Conservation (phyloP, 176 grass and related monocot genomes). For the Zoysia pacifica region DNA sequence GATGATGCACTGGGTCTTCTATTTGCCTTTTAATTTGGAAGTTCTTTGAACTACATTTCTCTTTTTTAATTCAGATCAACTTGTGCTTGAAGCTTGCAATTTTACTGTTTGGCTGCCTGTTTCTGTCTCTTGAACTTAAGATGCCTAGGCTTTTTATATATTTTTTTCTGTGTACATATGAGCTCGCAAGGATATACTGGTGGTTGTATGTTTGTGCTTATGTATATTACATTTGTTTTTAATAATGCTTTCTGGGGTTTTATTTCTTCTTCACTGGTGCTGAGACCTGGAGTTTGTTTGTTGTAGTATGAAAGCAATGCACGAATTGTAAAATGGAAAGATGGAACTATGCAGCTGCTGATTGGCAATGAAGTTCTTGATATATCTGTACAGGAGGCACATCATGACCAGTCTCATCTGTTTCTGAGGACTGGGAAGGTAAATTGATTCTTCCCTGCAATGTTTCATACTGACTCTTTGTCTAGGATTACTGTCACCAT, state of each 20-base stretch:
- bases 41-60: background rate
- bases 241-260: slow-evolving; percentile 14
- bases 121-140: background rate
- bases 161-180: slow-evolving; percentile 11
- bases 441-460: slow-evolving; percentile 16
- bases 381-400: slow-evolving; percentile 86
- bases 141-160: background rate
- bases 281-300: slow-evolving; percentile 39
- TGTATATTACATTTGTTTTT: slow-evolving; percentile 20
- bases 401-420: slow-evolving; percentile 90
- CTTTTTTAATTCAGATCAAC: background rate
- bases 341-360: slow-evolving; percentile 85
- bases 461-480: slow-evolving; percentile 19
- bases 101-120: slow-evolving; percentile 12
- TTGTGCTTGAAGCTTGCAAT: background rate
- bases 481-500: slow-evolving; percentile 12
- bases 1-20: slow-evolving; percentile 26
- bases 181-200: background rate
- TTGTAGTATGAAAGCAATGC: slow-evolving; percentile 92
- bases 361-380: slow-evolving; percentile 99
- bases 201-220: slow-evolving; percentile 4
- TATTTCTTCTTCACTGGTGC: slow-evolving; percentile 14
- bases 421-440: slow-evolving; percentile 90
- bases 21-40: background rate
- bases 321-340: slow-evolving; percentile 96